These are phyloP conservation scores for Geotrichum australiense DNA, from an alignment of 1,139 yeast species.

Conservation along the genomic window DNA sequence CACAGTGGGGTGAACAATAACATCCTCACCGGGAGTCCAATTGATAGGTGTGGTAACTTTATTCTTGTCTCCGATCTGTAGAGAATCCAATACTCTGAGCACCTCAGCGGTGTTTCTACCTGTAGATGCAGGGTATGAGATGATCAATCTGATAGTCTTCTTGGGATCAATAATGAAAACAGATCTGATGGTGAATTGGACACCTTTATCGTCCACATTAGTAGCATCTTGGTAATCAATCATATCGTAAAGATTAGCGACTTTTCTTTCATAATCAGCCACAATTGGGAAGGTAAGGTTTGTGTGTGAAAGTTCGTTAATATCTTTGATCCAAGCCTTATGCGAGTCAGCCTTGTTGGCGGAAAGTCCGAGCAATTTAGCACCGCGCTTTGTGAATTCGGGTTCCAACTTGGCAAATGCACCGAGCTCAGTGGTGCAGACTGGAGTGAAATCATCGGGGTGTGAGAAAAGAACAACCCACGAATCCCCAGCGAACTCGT, in stretches of 20 bases:
- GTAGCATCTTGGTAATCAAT: slow-evolving; percentile 61
- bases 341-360: slow-evolving; percentile 68
- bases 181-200: slow-evolving; percentile 67
- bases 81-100: slow-evolving; percentile 70
- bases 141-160: slow-evolving; percentile 63
- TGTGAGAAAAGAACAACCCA: slow-evolving; percentile 82
- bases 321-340: slow-evolving; percentile 75
- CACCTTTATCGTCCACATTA: slow-evolving; percentile 52
- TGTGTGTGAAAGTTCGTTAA: slow-evolving; percentile 67
- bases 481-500: slow-evolving; percentile 63
- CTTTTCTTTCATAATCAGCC: slow-evolving; percentile 67
- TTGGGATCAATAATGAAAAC: slow-evolving; percentile 77
- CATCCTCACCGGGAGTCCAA: slow-evolving; percentile 85
- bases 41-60: slow-evolving; percentile 76
- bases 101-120: slow-evolving; percentile 89
- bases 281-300: slow-evolving; percentile 67
- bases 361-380: slow-evolving; percentile 71
- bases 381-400: slow-evolving; percentile 69
- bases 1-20: slow-evolving; percentile 69
- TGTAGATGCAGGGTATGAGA: slow-evolving; percentile 77
- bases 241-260: slow-evolving; percentile 70
- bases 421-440: slow-evolving; percentile 84
- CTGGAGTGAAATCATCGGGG: slow-evolving; percentile 86
- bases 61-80: slow-evolving; percentile 66
- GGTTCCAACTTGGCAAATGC: slow-evolving; percentile 80